Base-by-base conservation (phyloP, 805 yeast species). In the Candida sphagnicola region DNA sequence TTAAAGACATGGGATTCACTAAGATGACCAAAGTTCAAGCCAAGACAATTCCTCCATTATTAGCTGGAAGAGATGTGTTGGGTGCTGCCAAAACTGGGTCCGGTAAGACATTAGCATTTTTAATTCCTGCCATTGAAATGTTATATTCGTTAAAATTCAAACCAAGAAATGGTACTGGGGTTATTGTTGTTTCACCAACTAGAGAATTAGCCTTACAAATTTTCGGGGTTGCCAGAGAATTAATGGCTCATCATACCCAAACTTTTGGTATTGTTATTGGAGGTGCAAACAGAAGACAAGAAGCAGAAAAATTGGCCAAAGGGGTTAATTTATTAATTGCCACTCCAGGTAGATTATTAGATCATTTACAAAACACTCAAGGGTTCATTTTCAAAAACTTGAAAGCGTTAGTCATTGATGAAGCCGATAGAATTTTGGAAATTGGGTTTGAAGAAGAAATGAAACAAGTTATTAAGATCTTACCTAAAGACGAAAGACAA, bases 51-150 rank as follows among this genome's bases (percentile, higher is more conserved):
- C 98, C 99, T 5, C 98, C 99, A 8, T 72, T 93, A 45, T 67
- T 95, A 46, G 97, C 98, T 1, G 99, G 99, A 31, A 79, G 91
- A 51, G 99, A 93, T 65, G 98, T 95, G 15, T 74, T 93, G 39
- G 99, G 99, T 49, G 99, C 99, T n/a, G 99, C 99, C 41, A 91
- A 90, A 67, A 93, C 99, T 2, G 99, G 99, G 39, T 89, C 97
- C 1, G 99, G 99, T 59, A 93, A 93, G 69, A 93, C 99, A 0
- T 69, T 95, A 44, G 98, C 99, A 8, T 93, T 93, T 53, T 70
- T 93, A 55, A 76, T 93, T 43, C 99, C 99, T 11, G 99, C 99
- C 23, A 83, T 93, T 47, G 99, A 93, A 66, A 69, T 89, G 67
- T 73, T 93, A 39, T 85, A 90, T 57, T 81, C 95, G 13, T 74